Percentiles rank a stretch among this genome's conserved stretches.
Conservation (phyloP, 257 asterid species). For the Osmanthus fragrans region DNA sequence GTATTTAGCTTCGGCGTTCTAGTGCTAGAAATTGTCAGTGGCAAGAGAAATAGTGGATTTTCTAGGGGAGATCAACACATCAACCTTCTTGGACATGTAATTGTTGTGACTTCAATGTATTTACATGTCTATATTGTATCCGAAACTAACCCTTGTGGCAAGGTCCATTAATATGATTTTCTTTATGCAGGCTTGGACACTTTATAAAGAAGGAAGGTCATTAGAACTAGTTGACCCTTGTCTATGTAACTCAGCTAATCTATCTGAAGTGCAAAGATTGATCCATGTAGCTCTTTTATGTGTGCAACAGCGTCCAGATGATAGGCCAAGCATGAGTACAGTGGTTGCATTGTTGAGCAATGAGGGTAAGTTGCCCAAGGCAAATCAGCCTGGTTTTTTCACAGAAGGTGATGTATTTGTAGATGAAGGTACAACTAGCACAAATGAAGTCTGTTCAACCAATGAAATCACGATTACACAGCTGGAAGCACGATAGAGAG, state of each 20-base stretch:
- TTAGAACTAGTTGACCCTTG: conserved; percentile 30
- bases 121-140: background rate
- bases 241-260: conserved; percentile 1
- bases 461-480: conserved; percentile 27
- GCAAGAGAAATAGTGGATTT: conserved; percentile 39
- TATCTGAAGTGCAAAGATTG: conserved; percentile 17
- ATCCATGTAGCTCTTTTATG: conserved; percentile 36
- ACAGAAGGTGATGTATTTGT: conserved; percentile 16
- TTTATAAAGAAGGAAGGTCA: conserved; percentile 36
- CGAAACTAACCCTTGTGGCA: background rate
- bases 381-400: conserved; percentile 36
- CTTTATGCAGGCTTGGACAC: conserved; percentile 34
- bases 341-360: conserved; percentile 23
- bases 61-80: conserved; percentile 26
- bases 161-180: background rate
- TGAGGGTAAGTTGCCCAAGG: conserved; percentile 18
- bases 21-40: conserved; percentile 38
- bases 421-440: background rate
- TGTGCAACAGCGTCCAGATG: conserved; percentile 16
- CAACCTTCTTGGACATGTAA: conserved; percentile 44
- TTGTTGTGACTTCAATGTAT: background rate
- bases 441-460: background rate
- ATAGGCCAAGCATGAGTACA: conserved; percentile 16
- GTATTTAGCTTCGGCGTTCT: conserved; percentile 42
- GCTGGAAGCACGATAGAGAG: conserved; percentile 15